Evolutionary conservation across 495 filamentous ascomycete species (phyloP).

Genomic region (Neurospora sp.): DNA sequence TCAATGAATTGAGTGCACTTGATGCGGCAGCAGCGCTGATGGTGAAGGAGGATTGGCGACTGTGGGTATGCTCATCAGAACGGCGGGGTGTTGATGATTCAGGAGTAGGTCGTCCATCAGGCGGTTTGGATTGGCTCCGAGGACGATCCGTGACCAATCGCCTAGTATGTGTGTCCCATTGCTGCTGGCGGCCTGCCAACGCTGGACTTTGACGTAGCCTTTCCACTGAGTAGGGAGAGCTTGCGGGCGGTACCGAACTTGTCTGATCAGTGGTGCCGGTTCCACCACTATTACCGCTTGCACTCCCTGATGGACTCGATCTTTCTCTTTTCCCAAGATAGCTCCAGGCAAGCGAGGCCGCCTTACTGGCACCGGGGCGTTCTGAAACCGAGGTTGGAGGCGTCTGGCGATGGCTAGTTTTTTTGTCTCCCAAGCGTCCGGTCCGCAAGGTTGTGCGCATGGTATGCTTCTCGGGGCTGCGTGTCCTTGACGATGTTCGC

Average conservation of each 20-base stretch:
- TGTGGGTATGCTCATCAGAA: conserved; percentile 13
- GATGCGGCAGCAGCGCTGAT: conserved; percentile 32
- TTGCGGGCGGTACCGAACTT: conserved; percentile 8
- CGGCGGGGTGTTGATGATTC: conserved; percentile 14
- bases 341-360: conserved; percentile 80
- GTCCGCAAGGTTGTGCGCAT: conserved; percentile 78
- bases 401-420: conserved; percentile 34
- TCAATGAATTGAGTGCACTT: conserved; percentile 30
- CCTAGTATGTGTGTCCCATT: conserved; percentile 38
- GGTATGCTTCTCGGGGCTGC: conserved; percentile 73
- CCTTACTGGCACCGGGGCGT: conserved; percentile 60
- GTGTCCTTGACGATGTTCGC: conserved; percentile 45
- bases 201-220: conserved; percentile 19
- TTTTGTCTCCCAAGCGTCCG: conserved; percentile 49
- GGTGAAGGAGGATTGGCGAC: conserved; percentile 26
- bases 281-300: background rate
- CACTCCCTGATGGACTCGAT: conserved; percentile 2
- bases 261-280: conserved; percentile 1
- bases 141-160: conserved; percentile 24
- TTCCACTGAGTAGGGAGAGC: conserved; percentile 11
- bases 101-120: conserved; percentile 12
- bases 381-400: conserved; percentile 19
- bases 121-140: conserved; percentile 11
- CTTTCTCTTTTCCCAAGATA: conserved; percentile 24
- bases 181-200: conserved; percentile 7